Evolutionary conservation across 495 filamentous ascomycete species (phyloP), one percentile per base, ranked within the genome.

Genomic region (Daldinia decipiens): DNA sequence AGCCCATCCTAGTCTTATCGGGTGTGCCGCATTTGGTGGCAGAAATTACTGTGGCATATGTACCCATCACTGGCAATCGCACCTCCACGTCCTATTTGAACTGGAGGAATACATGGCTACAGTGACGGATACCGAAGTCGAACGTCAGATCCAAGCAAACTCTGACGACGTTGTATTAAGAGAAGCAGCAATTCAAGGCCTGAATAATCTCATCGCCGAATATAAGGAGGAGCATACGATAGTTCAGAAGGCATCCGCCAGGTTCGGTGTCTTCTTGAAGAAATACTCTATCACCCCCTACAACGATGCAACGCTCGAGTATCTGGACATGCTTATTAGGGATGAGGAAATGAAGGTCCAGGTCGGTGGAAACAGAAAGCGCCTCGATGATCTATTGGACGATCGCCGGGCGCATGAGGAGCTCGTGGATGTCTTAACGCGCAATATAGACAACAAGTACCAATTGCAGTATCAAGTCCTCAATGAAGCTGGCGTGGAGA

Each of bases 291-390:
- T 83, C 54, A 72, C 77, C 0, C 54, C 72, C 2, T 78, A 77
- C 71, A 83, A 83, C 47, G 80, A 83, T 58, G 76, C 77, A 1
- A 82, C 74, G 12, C 9, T 80, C 3, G 80, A 65, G 1, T 83
- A 83, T 63, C 73, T 83, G 26, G 78, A 81, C 52, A 55, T 65
- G 51, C 53, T 81, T 0, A 81, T 82, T 36, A 57, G 65, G 26
- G 43, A 76, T 2, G 70, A 76, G 53, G 34, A 38, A 17, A 31
- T 32, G 12, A 62, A 62, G 31, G 31, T 52, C 1, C 34, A 62
- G 4, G 51, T 29, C 2, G 29, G 29, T 3, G 29, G 29, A 29
- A 31, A 32, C n/a, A 31, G 13, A 11, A 31, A 27, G n/a, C 51
- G 51, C 8, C 51, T 53, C 1, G 1, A 31, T 11, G 26, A 17